Conservation (phyloP, 2,329 filamentous ascomycete species). For the Xylaria sp. region DNA sequence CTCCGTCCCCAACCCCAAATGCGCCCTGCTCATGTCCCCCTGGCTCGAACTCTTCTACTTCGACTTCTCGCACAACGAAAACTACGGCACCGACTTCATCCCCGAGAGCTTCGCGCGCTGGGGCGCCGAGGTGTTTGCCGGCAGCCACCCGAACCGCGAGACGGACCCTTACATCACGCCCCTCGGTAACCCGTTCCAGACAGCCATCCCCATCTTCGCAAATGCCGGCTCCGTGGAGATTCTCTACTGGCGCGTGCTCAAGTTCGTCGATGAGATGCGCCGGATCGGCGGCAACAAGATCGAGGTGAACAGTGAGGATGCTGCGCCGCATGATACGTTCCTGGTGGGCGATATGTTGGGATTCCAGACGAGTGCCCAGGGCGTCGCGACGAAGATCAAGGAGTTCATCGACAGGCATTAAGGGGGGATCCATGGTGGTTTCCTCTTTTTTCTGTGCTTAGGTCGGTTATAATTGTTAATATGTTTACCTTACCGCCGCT, state of each 20-base stretch:
- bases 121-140: slow-evolving; percentile 36
- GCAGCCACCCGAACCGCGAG: slow-evolving; percentile 10
- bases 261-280: slow-evolving; percentile 51
- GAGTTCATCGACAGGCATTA: slow-evolving; percentile 12
- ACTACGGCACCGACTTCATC: slow-evolving; percentile 37
- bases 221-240: slow-evolving; percentile 25
- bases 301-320: slow-evolving; percentile 35
- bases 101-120: slow-evolving; percentile 35
- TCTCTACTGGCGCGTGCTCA: slow-evolving; percentile 37
- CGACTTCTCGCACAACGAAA: slow-evolving; percentile 3
- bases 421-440: neutral
- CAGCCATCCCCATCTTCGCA: slow-evolving; percentile 21
- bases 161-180: slow-evolving; percentile 33
- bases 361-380: slow-evolving; percentile 33
- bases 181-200: slow-evolving; percentile 21
- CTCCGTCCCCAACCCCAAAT: slow-evolving; percentile 20
- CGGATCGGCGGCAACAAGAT: slow-evolving; percentile 23
- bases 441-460: neutral
- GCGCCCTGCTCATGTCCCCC: slow-evolving; percentile 34
- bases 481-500: too few species aligned
- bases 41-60: slow-evolving; percentile 25
- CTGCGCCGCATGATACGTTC: slow-evolving; percentile 42
- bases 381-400: slow-evolving; percentile 17
- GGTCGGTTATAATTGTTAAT: too few species aligned
- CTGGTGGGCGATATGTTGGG: slow-evolving; percentile 37